Percentiles rank a stretch among this genome's conserved stretches.
Evolutionary conservation across 1,139 yeast species (phyloP).

Genomic region (Candida gigantensis): DNA sequence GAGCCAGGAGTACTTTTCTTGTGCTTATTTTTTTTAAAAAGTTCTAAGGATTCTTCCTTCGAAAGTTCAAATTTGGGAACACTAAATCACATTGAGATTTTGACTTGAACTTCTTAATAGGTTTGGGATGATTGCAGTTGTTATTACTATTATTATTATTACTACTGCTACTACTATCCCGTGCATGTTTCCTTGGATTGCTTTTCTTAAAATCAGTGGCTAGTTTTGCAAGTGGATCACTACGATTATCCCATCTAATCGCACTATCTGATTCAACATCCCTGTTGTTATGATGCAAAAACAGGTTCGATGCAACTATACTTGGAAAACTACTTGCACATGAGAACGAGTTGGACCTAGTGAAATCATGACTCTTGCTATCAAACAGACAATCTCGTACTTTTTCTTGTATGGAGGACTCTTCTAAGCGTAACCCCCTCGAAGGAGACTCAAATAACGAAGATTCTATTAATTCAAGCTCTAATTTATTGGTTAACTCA

Average conservation of each 20-base stretch:
- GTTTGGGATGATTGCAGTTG: conserved; percentile 3
- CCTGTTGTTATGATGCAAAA: no score
- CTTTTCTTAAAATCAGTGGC: no score
- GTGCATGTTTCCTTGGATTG: background rate
- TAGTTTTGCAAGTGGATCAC: no score
- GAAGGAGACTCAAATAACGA: conserved; percentile 5
- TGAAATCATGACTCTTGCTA: background rate
- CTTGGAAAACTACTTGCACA: conserved; percentile 5
- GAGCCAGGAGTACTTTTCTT: no score
- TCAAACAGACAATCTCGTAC: background rate
- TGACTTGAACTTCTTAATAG: conserved; percentile 15
- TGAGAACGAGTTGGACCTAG: conserved; percentile 1
- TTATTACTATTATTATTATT: no score
- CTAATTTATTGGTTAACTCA: conserved; percentile 16
- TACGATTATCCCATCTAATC: no score
- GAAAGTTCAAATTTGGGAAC: conserved; percentile 15
- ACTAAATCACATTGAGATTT: conserved; percentile 15
- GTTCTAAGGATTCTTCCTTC: background rate
- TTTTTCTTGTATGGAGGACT: background rate
- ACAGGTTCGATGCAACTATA: conserved; percentile 5
- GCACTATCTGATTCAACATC: no score
- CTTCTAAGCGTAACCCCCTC: background rate
- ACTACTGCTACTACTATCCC: background rate
- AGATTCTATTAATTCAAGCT: conserved; percentile 11
- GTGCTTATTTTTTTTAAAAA: no score